Conservation (phyloP, 1,284 basidiomycete genomes). For the Puccinia polysora region DNA sequence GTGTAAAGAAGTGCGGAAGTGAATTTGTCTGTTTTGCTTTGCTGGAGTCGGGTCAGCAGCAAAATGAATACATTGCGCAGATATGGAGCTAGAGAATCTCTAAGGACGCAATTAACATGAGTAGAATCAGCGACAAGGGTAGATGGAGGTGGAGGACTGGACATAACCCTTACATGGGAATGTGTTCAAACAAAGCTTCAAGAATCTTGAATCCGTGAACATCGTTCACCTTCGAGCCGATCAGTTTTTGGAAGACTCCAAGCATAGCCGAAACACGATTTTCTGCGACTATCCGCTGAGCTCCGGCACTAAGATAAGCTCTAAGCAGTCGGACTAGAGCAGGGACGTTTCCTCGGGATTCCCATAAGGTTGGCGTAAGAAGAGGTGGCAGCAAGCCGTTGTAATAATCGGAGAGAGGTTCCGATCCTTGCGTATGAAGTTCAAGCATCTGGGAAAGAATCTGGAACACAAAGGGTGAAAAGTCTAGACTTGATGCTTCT, state of each 20-base stretch:
- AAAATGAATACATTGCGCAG: conserved; percentile 74
- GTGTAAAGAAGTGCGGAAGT: conserved; percentile 78
- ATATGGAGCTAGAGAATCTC: conserved; percentile 66
- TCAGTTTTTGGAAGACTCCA: conserved; percentile 86
- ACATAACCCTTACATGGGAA: conserved; percentile 22
- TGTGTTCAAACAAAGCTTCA: conserved; percentile 67
- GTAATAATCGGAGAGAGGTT: conserved; percentile 69
- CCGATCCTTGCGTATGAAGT: conserved; percentile 59
- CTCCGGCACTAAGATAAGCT: conserved; percentile 74
- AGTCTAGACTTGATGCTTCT: conserved; percentile 62
- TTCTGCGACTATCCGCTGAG: conserved; percentile 64
- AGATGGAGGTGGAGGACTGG: background rate
- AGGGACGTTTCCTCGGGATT: conserved; percentile 90
- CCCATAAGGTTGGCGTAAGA: conserved; percentile 82
- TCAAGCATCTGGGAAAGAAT: conserved; percentile 93
- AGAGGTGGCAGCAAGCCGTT: conserved; percentile 73
- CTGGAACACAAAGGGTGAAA: conserved; percentile 96
- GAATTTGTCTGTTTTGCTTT: conserved; percentile 83
- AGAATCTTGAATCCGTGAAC: conserved; percentile 85
- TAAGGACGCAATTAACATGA: too few relatives aligned
- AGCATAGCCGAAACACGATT: conserved; percentile 75
- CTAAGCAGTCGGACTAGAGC: conserved; percentile 83
- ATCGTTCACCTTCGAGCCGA: conserved; percentile 84
- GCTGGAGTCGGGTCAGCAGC: conserved; percentile 77
- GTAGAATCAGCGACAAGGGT: too few relatives aligned